These are phyloP conservation scores for Blastocladiella emersonii DNA, from an alignment of 371 early-diverging fungal genomes.

Conservation along the genomic window DNA sequence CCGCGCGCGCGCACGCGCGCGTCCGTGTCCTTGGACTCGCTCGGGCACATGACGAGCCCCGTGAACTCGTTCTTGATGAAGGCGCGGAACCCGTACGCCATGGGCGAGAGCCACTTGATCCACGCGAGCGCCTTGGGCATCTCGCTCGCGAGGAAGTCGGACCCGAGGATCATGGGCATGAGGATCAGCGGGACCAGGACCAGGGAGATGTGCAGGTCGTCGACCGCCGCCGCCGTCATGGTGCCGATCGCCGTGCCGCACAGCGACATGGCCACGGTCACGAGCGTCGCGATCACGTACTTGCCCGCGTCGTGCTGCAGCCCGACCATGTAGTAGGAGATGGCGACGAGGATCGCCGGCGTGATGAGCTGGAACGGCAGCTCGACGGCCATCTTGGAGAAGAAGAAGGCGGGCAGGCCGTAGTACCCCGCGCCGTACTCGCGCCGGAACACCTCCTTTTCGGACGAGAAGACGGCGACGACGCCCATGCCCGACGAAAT, in stretches of 20 bases:
- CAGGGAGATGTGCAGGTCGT: slow-evolving; percentile 24
- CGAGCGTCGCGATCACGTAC: slow-evolving; percentile 25
- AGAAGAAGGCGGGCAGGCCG: slow-evolving; percentile 35
- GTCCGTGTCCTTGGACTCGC: not conserved
- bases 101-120: slow-evolving; percentile 31
- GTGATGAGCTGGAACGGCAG: slow-evolving; percentile 19
- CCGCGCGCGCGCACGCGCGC: not conserved
- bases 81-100: slow-evolving; percentile 16
- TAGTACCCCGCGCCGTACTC: slow-evolving; percentile 51
- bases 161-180: slow-evolving; percentile 12
- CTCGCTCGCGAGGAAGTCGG: too few relatives aligned
- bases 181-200: slow-evolving; percentile 18
- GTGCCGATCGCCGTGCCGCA: slow-evolving; percentile 35
- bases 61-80: slow-evolving; percentile 43
- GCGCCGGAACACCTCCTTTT: slow-evolving; percentile 37
- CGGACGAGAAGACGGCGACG: slow-evolving; percentile 34
- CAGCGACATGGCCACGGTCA: slow-evolving; percentile 14
- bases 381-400: slow-evolving; percentile 35
- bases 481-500: slow-evolving; percentile 30
- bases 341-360: slow-evolving; percentile 24
- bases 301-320: slow-evolving; percentile 20
- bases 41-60: slow-evolving; percentile 27
- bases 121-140: slow-evolving; percentile 41
- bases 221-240: slow-evolving; percentile 28
- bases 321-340: slow-evolving; percentile 38